Evolutionary conservation across 192 early-diverging fungal species (phyloP).

Genomic region (Funneliformis geosporum): DNA sequence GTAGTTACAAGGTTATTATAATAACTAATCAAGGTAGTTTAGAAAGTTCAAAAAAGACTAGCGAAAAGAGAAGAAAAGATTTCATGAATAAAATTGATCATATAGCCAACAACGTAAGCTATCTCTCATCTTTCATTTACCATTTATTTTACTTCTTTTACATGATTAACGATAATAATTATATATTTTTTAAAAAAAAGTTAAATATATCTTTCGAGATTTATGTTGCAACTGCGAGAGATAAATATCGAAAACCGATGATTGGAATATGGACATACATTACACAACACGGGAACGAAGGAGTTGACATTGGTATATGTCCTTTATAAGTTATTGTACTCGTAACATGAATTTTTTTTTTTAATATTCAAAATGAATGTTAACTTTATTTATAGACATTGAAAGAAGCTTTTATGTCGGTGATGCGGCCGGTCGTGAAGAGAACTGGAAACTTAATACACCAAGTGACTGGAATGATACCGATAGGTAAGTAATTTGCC

Average conservation of each 20-base stretch:
- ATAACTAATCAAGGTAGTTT: slow-evolving; percentile 77
- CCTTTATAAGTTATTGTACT: slow-evolving; percentile 38
- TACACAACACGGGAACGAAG: slow-evolving; percentile 42
- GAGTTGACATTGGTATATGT: slow-evolving; percentile 44
- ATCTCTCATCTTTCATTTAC: too few species aligned
- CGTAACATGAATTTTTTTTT: slow-evolving; percentile 49
- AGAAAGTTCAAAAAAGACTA: slow-evolving; percentile 41
- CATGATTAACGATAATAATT: not conserved
- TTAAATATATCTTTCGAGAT: slow-evolving; percentile 67
- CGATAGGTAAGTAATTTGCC: slow-evolving; percentile 52
- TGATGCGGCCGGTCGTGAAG: slow-evolving; percentile 86
- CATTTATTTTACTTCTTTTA: slow-evolving; percentile 9
- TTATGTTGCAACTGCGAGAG: slow-evolving; percentile 69
- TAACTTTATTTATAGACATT: slow-evolving; percentile 49
- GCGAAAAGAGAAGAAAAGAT: slow-evolving; percentile 37
- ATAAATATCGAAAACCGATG: slow-evolving; percentile 73
- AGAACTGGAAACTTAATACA: slow-evolving; percentile 58
- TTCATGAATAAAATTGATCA: slow-evolving; percentile 52
- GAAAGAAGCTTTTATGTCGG: slow-evolving; percentile 80
- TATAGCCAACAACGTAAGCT: slow-evolving; percentile 37
- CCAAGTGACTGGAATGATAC: slow-evolving; percentile 80
- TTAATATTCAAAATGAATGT: slow-evolving; percentile 34
- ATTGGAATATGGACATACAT: slow-evolving; percentile 70
- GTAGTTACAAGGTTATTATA: slow-evolving; percentile 66
- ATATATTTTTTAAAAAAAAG: slow-evolving; percentile 18